A percentile compares a stretch with the other conserved stretches of the same genome.
Conservation (phyloP, 306 rosid genomes). For the Vigna nakashimae region DNA sequence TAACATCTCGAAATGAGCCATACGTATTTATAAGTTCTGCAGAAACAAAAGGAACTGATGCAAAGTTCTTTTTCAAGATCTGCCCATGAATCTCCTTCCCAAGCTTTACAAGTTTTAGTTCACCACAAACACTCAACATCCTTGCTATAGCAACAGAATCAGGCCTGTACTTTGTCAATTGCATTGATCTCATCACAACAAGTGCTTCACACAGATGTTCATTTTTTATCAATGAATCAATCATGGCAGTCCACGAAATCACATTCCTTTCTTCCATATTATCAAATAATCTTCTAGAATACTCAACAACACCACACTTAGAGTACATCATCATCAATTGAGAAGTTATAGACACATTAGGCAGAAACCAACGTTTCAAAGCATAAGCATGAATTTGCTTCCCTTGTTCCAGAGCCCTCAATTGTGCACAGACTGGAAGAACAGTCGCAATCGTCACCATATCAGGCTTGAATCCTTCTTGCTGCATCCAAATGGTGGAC, state of each 20-base stretch:
- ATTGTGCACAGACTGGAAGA: slow-evolving; percentile 78
- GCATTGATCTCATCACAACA: slow-evolving; percentile 68
- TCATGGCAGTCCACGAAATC: slow-evolving; percentile 85
- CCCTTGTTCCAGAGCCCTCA: slow-evolving; percentile 69
- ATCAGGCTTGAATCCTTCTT: slow-evolving; percentile 87
- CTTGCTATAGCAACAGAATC: slow-evolving; percentile 73
- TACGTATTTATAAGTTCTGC: slow-evolving; percentile 72
- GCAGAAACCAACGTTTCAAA: slow-evolving; percentile 74
- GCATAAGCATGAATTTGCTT: slow-evolving; percentile 84
- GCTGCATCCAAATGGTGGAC: slow-evolving; percentile 91
- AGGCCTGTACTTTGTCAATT: slow-evolving; percentile 68
- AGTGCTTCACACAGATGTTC: slow-evolving; percentile 57
- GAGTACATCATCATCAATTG: slow-evolving; percentile 84
- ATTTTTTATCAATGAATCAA: slow-evolving; percentile 66
- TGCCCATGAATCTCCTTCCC: slow-evolving; percentile 87
- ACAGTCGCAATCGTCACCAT: slow-evolving; percentile 72
- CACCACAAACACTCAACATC: slow-evolving; percentile 63
- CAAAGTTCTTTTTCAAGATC: slow-evolving; percentile 62
- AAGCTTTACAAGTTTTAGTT: slow-evolving; percentile 58
- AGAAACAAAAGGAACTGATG: slow-evolving; percentile 63
- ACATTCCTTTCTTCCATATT: slow-evolving; percentile 64
- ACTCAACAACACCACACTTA: slow-evolving; percentile 65
- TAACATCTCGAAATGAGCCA: slow-evolving; percentile 62
- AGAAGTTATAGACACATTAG: slow-evolving; percentile 68
- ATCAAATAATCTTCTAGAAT: slow-evolving; percentile 61